These are phyloP conservation scores for Coemansia sp. DNA, from an alignment of 192 early-diverging fungal species.

Conservation along the genomic window DNA sequence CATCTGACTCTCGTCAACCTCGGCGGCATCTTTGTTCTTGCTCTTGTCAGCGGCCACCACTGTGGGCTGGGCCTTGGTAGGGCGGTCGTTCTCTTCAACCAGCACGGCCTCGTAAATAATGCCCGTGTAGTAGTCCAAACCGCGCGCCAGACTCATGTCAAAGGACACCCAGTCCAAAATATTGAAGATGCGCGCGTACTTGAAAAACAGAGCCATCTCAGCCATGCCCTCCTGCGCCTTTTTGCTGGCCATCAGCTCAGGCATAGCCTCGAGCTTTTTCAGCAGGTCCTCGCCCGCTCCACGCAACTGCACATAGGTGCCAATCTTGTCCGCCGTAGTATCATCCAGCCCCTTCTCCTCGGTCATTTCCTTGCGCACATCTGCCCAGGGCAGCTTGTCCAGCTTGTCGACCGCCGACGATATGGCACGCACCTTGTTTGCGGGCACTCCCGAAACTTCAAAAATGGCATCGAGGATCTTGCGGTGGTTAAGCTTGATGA, in stretches of 20 bases:
- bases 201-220: conserved; percentile 83
- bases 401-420: conserved; percentile 98
- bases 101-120: conserved; percentile 96
- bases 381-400: conserved; percentile 93
- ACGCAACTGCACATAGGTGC: conserved; percentile 81
- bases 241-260: conserved; percentile 59
- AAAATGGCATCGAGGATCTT: conserved; percentile 98
- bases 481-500: conserved; percentile 94
- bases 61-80: conserved; percentile 20
- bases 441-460: conserved; percentile 89
- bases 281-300: conserved; percentile 70
- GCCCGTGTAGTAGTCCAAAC: conserved; percentile 98
- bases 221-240: conserved; percentile 74
- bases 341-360: conserved; percentile 83
- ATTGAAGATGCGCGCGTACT: conserved; percentile 77
- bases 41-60: neutral
- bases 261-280: conserved; percentile 62
- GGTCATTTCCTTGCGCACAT: conserved; percentile 91
- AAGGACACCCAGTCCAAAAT: conserved; percentile 71
- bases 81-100: conserved; percentile 38
- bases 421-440: conserved; percentile 81
- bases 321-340: conserved; percentile 84
- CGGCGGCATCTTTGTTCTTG: conserved; percentile 8
- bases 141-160: conserved; percentile 93
- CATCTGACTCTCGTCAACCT: conserved; percentile 66